Conservation (phyloP, 371 early-diverging fungal genomes). For the Batkoa obscura region DNA sequence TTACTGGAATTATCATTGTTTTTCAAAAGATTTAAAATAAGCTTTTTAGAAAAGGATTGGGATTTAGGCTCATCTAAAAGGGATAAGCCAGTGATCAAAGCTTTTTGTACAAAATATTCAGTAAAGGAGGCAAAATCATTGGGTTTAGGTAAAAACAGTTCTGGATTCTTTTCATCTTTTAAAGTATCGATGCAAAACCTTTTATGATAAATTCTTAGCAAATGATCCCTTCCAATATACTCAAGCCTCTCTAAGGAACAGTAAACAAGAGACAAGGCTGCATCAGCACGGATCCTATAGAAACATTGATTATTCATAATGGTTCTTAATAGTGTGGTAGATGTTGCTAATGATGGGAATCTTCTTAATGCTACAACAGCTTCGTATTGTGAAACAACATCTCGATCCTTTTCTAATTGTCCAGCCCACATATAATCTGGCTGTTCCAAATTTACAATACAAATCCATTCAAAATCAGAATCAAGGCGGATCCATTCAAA, state of each 20-base stretch:
- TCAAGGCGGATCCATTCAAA: slow-evolving; percentile 96
- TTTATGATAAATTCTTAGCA: slow-evolving; percentile 52
- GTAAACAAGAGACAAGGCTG: slow-evolving; percentile 66
- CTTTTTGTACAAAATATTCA: slow-evolving; percentile 80
- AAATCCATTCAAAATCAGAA: slow-evolving; percentile 88
- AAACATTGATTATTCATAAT: slow-evolving; percentile 69
- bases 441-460: slow-evolving; percentile 73
- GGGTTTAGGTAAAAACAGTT: slow-evolving; percentile 42
- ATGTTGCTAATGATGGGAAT: slow-evolving; percentile 43
- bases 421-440: slow-evolving; percentile 94
- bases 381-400: slow-evolving; percentile 91
- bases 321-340: slow-evolving; percentile 52
- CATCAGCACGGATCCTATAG: slow-evolving; percentile 84
- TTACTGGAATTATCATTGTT: slow-evolving; percentile 88
- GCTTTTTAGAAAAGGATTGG: slow-evolving; percentile 24
- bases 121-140: slow-evolving; percentile 68
- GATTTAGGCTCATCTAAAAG: slow-evolving; percentile 39
- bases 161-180: not conserved
- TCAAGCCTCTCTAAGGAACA: slow-evolving; percentile 32
- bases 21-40: slow-evolving; percentile 46
- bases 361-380: slow-evolving; percentile 41
- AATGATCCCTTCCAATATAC: slow-evolving; percentile 52
- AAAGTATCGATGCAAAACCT: slow-evolving; percentile 35
- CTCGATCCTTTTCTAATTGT: slow-evolving; percentile 80
- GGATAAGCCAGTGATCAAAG: slow-evolving; percentile 52